Percentiles rank a stretch among this genome's conserved stretches.
These are phyloP conservation scores for Phytophthora boehmeriae DNA, from an alignment of 352 stramenopile species.

Conservation along the genomic window DNA sequence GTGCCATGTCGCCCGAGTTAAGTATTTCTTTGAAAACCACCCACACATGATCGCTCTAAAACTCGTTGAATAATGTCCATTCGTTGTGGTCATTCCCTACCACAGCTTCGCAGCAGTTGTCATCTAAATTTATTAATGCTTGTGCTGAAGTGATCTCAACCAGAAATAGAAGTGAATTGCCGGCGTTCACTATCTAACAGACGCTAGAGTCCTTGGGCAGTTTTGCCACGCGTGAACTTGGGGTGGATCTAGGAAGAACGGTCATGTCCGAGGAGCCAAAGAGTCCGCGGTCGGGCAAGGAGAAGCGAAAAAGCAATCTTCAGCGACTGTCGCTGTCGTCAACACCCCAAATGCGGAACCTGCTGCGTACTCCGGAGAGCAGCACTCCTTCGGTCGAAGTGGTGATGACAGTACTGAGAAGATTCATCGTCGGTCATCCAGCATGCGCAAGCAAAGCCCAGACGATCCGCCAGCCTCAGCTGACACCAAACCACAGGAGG, in stretches of 20 bases:
- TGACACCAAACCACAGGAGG: constrained; percentile 19
- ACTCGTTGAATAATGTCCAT: no score
- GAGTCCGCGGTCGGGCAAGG: constrained; percentile 25
- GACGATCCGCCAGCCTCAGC: not conserved
- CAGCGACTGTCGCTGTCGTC: constrained; percentile 36
- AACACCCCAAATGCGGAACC: constrained; percentile 32
- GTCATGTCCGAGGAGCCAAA: constrained; percentile 34
- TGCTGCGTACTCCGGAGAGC: constrained; percentile 19
- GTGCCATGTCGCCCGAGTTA: constrained; percentile 55
- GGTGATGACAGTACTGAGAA: constrained; percentile 16
- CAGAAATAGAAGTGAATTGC: not conserved
- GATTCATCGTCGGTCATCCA: constrained; percentile 23
- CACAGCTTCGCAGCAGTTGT: not conserved
- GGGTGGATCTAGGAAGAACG: constrained; percentile 4
- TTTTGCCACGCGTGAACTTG: constrained; percentile 8
- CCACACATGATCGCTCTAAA: no score
- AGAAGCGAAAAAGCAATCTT: constrained; percentile 47
- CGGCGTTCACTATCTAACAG: constrained; percentile 22
- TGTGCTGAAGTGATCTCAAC: not conserved
- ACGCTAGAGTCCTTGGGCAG: constrained; percentile 6
- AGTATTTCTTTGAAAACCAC: constrained; percentile 42
- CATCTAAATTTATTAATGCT: not conserved
- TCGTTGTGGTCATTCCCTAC: no score
- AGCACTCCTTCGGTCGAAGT: constrained; percentile 31
- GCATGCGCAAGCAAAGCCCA: constrained; percentile 18